Percentiles rank a stretch among this genome's conserved stretches.
Conservation (phyloP, 192 early-diverging fungal species). For the Ambispora gerdemannii region DNA sequence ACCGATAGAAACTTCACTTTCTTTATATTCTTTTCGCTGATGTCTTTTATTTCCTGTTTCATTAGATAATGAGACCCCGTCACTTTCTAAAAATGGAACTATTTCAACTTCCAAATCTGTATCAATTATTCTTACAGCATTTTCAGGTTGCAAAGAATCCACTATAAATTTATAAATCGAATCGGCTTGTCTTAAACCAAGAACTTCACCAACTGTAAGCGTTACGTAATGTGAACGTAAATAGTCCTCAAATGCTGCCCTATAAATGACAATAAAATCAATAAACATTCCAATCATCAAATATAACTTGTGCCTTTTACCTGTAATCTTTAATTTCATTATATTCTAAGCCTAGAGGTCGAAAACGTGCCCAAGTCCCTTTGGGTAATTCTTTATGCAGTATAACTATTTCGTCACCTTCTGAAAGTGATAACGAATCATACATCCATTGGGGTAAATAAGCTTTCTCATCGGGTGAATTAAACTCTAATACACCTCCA, state of each 20-base stretch:
- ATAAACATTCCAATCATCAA: too few species aligned
- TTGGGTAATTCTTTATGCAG: conserved; percentile 59
- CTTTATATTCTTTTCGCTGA: conserved; percentile 4
- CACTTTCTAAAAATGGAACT: conserved; percentile 42
- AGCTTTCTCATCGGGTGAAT: conserved; percentile 46
- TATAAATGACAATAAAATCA: conserved; percentile 9
- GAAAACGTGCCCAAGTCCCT: conserved; percentile 63
- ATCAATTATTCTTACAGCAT: conserved; percentile 68
- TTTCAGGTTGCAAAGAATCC: conserved; percentile 58
- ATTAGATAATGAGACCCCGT: not conserved
- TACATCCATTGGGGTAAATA: conserved; percentile 58
- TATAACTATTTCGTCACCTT: conserved; percentile 49
- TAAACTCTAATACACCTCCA: conserved; percentile 76
- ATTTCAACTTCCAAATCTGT: conserved; percentile 83
- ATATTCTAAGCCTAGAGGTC: conserved; percentile 52
- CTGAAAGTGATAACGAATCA: conserved; percentile 38
- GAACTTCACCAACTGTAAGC: conserved; percentile 62
- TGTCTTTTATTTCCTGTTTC: conserved; percentile 28
- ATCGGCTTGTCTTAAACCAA: conserved; percentile 53
- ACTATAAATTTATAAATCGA: conserved; percentile 57
- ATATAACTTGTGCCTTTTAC: too few species aligned
- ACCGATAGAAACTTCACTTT: conserved; percentile 29
- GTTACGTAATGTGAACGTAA: conserved; percentile 65
- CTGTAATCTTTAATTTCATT: conserved; percentile 52
- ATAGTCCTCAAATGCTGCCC: conserved; percentile 64